A percentile compares a stretch with the other conserved stretches of the same genome.
phyloP scores from a whole-genome alignment of 176 grass and related monocot species.

The Raddia guianensis region DNA sequence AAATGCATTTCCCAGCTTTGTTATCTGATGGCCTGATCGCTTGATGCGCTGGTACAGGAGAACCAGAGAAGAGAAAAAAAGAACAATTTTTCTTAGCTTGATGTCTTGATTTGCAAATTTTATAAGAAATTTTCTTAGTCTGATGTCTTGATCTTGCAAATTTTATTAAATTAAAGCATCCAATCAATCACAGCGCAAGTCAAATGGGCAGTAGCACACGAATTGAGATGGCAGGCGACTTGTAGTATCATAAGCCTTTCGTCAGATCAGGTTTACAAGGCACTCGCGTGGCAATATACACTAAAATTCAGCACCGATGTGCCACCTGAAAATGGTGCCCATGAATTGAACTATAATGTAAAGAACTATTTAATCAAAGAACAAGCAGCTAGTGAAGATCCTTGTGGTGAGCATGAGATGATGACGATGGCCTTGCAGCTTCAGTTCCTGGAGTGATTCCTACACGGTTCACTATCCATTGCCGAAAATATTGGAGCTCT shows the following conservation, averaged over 20 bases:
- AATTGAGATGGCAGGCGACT: conserved; percentile 7
- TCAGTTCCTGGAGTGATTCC: conserved; percentile 32
- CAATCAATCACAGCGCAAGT: not conserved
- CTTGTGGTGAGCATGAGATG: not conserved
- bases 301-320: not conserved
- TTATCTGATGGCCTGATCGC: not conserved
- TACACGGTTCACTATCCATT: conserved; percentile 51
- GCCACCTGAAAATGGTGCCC: not conserved
- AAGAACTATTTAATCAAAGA: not conserved
- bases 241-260: not conserved
- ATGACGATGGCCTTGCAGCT: conserved; percentile 1
- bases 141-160: not conserved
- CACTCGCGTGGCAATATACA: not conserved
- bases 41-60: not conserved
- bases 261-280: conserved; percentile 2
- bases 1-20: not conserved
- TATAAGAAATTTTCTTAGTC: not conserved
- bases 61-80: not conserved
- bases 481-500: conserved; percentile 57
- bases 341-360: not conserved
- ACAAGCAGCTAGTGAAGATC: conserved; percentile 32
- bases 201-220: not conserved
- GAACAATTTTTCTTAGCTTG: not conserved
- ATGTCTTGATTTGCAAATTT: not conserved
- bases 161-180: not conserved